Percentiles rank a stretch among this genome's conserved stretches.
These are phyloP conservation scores for Harrya chromipes DNA, from an alignment of 768 basidiomycete genomes.

Conservation along the genomic window DNA sequence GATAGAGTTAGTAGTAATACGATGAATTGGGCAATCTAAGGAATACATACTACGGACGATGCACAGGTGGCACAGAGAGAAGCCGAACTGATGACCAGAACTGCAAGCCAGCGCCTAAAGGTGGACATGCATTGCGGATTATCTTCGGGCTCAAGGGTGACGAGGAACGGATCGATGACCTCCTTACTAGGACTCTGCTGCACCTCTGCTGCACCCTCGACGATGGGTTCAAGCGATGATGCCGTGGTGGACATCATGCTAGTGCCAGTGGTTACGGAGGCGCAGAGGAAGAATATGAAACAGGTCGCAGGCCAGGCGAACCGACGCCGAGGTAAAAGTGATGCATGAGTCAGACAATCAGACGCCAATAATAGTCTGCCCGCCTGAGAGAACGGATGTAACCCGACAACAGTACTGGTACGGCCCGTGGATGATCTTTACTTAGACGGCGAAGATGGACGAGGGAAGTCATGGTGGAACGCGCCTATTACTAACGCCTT, in stretches of 20 bases:
- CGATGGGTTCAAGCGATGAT: constrained; percentile 3
- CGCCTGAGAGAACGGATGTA: neutral
- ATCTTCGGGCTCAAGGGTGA: constrained; percentile 40
- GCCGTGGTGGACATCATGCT: constrained; percentile 5
- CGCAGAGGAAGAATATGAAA: neutral
- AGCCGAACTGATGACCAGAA: constrained; percentile 44
- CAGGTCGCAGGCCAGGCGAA: neutral
- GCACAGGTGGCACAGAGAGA: constrained; percentile 52
- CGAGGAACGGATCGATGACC: constrained; percentile 20
- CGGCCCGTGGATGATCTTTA: neutral
- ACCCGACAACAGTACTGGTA: neutral
- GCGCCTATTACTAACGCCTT: no score
- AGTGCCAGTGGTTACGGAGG: neutral
- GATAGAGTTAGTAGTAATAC: neutral
- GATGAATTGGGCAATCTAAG: neutral
- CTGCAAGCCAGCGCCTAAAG: constrained; percentile 46
- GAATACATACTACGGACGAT: constrained; percentile 50
- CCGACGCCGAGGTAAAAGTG: neutral
- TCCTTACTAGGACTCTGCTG: neutral
- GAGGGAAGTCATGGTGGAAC: no score
- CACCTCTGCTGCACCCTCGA: constrained; percentile 9
- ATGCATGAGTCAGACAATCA: neutral
- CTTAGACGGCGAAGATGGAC: no score
- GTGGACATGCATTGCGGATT: constrained; percentile 40
- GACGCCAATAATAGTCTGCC: constrained; percentile 6